These are phyloP conservation scores for Royoungia palumana DNA, from an alignment of 768 basidiomycete genomes.

Conservation along the genomic window DNA sequence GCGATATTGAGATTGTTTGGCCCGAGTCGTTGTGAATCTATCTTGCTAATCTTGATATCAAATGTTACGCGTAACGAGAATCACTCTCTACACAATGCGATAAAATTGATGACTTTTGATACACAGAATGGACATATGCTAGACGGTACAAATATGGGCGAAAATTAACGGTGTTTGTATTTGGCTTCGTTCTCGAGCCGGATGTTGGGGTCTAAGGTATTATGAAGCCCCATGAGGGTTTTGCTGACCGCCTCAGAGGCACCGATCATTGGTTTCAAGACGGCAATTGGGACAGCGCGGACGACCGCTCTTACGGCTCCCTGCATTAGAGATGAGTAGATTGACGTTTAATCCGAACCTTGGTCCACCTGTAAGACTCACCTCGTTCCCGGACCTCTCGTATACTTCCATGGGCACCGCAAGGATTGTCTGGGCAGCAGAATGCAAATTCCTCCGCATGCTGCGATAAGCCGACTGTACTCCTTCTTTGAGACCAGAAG, in stretches of 20 bases:
- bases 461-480: slow-evolving; percentile 90
- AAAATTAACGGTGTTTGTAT: slow-evolving; percentile 74
- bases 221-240: slow-evolving; percentile 89
- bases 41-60: neutral
- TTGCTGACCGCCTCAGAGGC: slow-evolving; percentile 96
- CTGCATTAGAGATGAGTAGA: slow-evolving; percentile 38
- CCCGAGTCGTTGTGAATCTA: neutral
- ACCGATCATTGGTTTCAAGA: slow-evolving; percentile 97
- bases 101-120: slow-evolving; percentile 3
- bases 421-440: slow-evolving; percentile 96
- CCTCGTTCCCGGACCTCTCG: slow-evolving; percentile 90
- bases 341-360: neutral
- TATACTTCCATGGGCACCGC: slow-evolving; percentile 99
- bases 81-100: neutral
- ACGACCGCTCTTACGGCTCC: slow-evolving; percentile 92
- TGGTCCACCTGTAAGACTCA: slow-evolving; percentile 30
- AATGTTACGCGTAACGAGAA: neutral
- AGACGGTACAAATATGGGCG: slow-evolving; percentile 21
- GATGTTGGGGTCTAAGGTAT: slow-evolving; percentile 84
- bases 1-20: slow-evolving; percentile 11
- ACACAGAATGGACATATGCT: slow-evolving; percentile 15
- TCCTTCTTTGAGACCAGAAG: slow-evolving; percentile 78
- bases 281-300: slow-evolving; percentile 95
- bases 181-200: slow-evolving; percentile 86
- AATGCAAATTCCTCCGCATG: slow-evolving; percentile 79